Evolutionary conservation across 2,329 filamentous ascomycete species (phyloP), one percentile per base, ranked within the genome.

Genomic region (Fusarium sp.): DNA sequence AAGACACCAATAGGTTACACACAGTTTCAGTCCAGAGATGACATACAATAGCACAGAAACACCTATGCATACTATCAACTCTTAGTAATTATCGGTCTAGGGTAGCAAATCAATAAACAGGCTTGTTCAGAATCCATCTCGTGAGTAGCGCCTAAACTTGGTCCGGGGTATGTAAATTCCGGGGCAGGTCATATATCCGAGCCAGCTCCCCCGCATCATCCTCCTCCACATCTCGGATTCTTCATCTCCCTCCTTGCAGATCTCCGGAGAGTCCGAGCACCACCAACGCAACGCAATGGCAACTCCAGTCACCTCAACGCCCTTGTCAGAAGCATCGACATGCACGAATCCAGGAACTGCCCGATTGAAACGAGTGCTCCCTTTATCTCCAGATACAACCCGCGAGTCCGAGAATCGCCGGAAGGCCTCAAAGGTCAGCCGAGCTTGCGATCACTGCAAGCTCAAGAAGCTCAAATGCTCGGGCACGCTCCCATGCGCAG

Each of bases 391-490:
- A 52, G 56, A 66, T n/a, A 42, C 51, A 14, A 52, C 36, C 38
- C 54, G 51, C 10, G 53, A 48, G 23, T 60, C 55, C 57, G 57
- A 60, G 15, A 71, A 70, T 4, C 66, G 68, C 26, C 68, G 69
- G 43, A 72, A 72, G 24, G 49, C 55, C 7, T 60, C 57, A 26
- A n/a, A 61, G 47, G 57, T 61, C 6, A 78, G 73, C 49, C 70
- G 77, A n/a, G 78, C 78, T 7, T 80, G 79, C 54, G 78, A 80
- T 57, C 69, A 73, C 28, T 80, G 78, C 72, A 80, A 80, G 65
- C 44, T 68, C n/a, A 75, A 76, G 40, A 80, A 80, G 56, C 67
- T 76, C 10, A 77, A 75, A 68, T 80, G 79, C 62, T 78, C 72
- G 10, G 79, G 79, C 0, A 79, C 75, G 1, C 54, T 77, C 20